Conservation (phyloP, 208 protist genomes). For the Trypanosoma rangeli region DNA sequence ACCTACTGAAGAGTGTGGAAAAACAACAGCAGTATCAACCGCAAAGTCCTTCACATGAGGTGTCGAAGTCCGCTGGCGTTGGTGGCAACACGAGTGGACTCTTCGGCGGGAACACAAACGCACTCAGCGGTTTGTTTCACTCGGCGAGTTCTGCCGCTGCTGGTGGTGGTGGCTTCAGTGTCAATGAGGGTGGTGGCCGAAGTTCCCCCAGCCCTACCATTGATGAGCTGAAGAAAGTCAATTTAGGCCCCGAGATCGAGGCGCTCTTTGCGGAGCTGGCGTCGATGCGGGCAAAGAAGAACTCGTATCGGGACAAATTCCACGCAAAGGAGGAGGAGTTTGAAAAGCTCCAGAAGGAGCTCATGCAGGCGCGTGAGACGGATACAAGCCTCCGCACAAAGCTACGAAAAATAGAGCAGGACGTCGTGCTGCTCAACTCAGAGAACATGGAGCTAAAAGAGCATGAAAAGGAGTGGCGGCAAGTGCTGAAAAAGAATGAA, state of each 20-base stretch:
- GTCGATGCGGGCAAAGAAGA: conserved; percentile 74
- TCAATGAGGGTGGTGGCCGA: background rate
- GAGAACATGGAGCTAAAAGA: conserved; percentile 87
- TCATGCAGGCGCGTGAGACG: conserved; percentile 30
- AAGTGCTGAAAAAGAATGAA: conserved; percentile 45
- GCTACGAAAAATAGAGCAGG: conserved; percentile 70
- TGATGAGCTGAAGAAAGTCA: conserved; percentile 81
- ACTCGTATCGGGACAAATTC: conserved; percentile 78
- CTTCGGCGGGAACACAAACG: background rate
- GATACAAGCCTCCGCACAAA: conserved; percentile 59
- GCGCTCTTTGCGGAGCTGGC: conserved; percentile 82
- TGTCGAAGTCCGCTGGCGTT: background rate
- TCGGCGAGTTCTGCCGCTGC: background rate
- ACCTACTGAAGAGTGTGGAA: conserved; percentile 48
- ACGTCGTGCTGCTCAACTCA: conserved; percentile 83
- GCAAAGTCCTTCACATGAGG: background rate
- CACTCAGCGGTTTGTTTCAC: background rate
- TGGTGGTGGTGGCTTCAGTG: background rate
- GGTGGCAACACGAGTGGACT: background rate
- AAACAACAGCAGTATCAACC: background rate
- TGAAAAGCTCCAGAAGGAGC: conserved; percentile 36
- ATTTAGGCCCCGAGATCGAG: conserved; percentile 88
- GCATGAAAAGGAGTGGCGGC: conserved; percentile 47
- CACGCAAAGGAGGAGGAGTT: conserved; percentile 32
- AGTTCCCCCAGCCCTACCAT: conserved; percentile 50